Conservation (phyloP, 2,329 filamentous ascomycete species). For the Canariomyces notabilis region DNA sequence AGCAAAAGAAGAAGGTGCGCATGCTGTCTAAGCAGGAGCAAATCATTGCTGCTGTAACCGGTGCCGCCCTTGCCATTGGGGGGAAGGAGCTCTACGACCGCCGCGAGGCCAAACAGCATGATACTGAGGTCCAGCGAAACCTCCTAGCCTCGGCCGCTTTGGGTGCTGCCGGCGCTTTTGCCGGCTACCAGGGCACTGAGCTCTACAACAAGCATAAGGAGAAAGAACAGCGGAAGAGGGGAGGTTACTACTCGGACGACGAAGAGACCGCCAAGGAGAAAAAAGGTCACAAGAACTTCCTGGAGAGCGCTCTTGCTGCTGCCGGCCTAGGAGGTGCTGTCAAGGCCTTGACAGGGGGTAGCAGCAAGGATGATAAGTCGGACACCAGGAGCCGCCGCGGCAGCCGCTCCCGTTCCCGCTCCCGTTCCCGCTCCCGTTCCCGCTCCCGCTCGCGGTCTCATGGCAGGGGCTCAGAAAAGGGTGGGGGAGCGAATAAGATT, state of each 20-base stretch:
- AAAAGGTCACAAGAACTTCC: constrained; percentile 59
- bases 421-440: constrained; percentile 45
- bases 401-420: constrained; percentile 29
- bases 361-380: constrained; percentile 37
- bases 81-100: constrained; percentile 64
- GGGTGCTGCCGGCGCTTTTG: constrained; percentile 59
- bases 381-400: constrained; percentile 47
- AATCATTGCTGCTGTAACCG: constrained; percentile 61
- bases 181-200: constrained; percentile 59
- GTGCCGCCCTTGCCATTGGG: constrained; percentile 59
- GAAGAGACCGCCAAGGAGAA: constrained; percentile 50
- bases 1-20: constrained; percentile 47
- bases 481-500: constrained; percentile 51
- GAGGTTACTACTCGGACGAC: constrained; percentile 56
- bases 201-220: constrained; percentile 55
- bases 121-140: constrained; percentile 51
- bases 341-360: constrained; percentile 52
- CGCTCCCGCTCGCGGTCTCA: constrained; percentile 34
- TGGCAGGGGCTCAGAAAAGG: constrained; percentile 37
- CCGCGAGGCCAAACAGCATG: constrained; percentile 50
- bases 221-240: constrained; percentile 51
- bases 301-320: constrained; percentile 57
- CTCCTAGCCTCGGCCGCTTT: constrained; percentile 55
- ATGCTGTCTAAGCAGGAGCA: constrained; percentile 59
- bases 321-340: constrained; percentile 58